Percentiles rank a stretch among this genome's conserved stretches.
phyloP scores from a whole-genome alignment of 164 flowering plant species.

The Vitis labrusca region DNA sequence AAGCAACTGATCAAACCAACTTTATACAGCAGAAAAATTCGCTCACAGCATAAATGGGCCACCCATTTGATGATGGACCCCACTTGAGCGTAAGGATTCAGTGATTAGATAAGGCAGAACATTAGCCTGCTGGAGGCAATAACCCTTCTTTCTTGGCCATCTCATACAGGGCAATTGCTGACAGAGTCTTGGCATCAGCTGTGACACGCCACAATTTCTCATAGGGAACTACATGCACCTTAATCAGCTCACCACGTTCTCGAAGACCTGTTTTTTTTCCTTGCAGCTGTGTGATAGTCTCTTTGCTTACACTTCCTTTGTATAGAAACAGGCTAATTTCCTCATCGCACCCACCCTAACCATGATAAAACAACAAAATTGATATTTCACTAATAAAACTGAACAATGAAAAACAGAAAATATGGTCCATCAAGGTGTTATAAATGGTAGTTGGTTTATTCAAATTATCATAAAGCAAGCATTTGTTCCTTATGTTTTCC shows the following conservation, averaged over 20 bases:
- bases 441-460: not conserved
- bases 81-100: not conserved
- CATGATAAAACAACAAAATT: conserved; percentile 1
- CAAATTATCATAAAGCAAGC: too few relatives aligned
- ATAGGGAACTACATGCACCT: conserved; percentile 81
- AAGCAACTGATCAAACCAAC: too few relatives aligned
- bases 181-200: conserved; percentile 72
- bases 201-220: conserved; percentile 76
- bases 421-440: not conserved
- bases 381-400: not conserved
- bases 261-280: conserved; percentile 89
- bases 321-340: conserved; percentile 71
- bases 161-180: conserved; percentile 77
- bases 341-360: conserved; percentile 96
- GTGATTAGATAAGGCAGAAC: not conserved
- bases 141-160: conserved; percentile 78
- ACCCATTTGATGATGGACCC: too few relatives aligned
- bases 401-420: not conserved
- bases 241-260: conserved; percentile 89
- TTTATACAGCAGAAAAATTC: too few relatives aligned
- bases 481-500: too few relatives aligned
- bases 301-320: conserved; percentile 53
- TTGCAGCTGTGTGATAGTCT: conserved; percentile 55
- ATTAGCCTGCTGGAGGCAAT: conserved; percentile 26
- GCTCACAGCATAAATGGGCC: too few relatives aligned